These are phyloP conservation scores for Crithidia acanthocephali DNA, from an alignment of 208 protist species.

Conservation along the genomic window DNA sequence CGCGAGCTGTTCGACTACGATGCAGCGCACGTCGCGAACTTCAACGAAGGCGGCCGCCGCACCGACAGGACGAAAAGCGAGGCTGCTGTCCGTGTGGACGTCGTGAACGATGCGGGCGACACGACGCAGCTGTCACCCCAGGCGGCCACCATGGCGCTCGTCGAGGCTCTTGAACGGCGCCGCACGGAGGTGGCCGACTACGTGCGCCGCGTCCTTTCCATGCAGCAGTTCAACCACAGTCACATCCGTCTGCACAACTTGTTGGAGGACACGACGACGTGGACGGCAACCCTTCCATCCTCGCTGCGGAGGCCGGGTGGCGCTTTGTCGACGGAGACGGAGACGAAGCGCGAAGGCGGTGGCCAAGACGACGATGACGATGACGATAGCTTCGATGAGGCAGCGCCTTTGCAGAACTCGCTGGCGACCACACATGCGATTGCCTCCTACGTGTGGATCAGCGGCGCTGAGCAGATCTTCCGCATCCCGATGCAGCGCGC, in stretches of 20 bases:
- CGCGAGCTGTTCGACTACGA: slow-evolving; percentile 43
- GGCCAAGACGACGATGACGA: background rate
- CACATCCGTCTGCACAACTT: slow-evolving; percentile 25
- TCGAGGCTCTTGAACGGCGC: slow-evolving; percentile 2
- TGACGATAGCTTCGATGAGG: too few species aligned
- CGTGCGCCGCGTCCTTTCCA: slow-evolving; percentile 14
- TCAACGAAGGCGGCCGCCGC: background rate
- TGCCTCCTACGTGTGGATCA: slow-evolving; percentile 30
- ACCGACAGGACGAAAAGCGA: background rate
- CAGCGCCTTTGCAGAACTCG: background rate
- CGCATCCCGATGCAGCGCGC: slow-evolving; percentile 25
- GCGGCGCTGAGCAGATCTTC: slow-evolving; percentile 20
- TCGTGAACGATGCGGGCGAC: background rate
- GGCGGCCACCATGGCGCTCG: background rate
- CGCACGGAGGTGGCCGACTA: slow-evolving; percentile 19
- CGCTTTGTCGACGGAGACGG: background rate
- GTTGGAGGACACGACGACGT: slow-evolving; percentile 17
- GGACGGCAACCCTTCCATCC: slow-evolving; percentile 20
- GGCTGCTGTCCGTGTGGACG: background rate
- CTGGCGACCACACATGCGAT: slow-evolving; percentile 11
- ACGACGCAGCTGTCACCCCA: background rate
- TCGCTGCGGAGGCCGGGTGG: background rate
- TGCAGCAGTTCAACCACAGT: slow-evolving; percentile 29
- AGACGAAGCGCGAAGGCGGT: background rate
- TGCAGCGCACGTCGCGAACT: slow-evolving; percentile 5